Conservation (phyloP, 1,284 basidiomycete genomes). For the Melampsora larici-populina region DNA sequence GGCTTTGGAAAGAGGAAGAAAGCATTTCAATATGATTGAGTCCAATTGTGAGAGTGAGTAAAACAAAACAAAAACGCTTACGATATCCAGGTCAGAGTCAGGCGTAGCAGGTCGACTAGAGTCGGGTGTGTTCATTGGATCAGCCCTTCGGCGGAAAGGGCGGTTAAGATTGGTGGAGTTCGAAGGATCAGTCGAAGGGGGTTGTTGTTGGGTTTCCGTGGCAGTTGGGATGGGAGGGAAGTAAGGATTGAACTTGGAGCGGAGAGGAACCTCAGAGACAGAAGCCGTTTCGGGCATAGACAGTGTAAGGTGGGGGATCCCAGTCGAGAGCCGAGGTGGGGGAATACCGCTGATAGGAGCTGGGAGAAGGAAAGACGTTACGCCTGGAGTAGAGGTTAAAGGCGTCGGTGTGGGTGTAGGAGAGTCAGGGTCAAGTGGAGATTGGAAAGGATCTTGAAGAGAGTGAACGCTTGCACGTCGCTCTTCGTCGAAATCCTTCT, state of each 20-base stretch:
- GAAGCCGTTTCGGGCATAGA: neutral
- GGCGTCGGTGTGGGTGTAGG: neutral
- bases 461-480: constrained; percentile 4
- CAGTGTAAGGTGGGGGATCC: neutral
- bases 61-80: constrained; percentile 9
- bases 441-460: neutral
- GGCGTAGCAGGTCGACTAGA: constrained; percentile 33
- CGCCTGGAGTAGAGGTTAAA: neutral
- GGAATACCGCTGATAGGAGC: neutral
- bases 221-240: constrained; percentile 28
- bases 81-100: constrained; percentile 33
- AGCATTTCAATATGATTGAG: neutral
- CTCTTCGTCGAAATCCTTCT: constrained; percentile 25
- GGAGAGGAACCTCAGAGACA: no score
- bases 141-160: neutral
- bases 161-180: neutral
- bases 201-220: neutral
- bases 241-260: constrained; percentile 21
- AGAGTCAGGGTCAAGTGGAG: neutral
- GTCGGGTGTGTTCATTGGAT: constrained; percentile 27
- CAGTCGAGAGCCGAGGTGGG: neutral
- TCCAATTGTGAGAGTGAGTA: neutral
- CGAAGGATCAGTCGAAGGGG: neutral
- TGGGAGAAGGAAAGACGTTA: neutral
- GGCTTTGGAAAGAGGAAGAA: constrained; percentile 9